These are phyloP conservation scores for Teunomyces barrocoloradensis DNA, from an alignment of 805 yeast genomes.

Conservation along the genomic window DNA sequence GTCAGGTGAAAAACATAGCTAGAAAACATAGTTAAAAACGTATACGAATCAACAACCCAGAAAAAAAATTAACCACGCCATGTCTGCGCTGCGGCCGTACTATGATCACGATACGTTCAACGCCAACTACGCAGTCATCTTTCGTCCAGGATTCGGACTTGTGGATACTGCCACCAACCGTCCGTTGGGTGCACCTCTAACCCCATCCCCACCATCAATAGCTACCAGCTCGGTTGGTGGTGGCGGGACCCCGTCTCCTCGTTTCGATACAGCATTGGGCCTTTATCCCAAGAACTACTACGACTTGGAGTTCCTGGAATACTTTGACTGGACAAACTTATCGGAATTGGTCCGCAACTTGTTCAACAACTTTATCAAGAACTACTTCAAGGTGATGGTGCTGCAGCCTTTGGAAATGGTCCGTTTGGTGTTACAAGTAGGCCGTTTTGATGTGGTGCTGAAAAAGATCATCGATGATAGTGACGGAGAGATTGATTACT, in stretches of 20 bases:
- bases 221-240: too few relatives aligned
- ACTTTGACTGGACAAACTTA: slow-evolving; percentile 58
- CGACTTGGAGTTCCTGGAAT: slow-evolving; percentile 65
- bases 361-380: slow-evolving; percentile 58
- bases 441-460: slow-evolving; percentile 45
- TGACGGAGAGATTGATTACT: slow-evolving; percentile 36
- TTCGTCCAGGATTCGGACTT: slow-evolving; percentile 61
- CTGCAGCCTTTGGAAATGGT: slow-evolving; percentile 90
- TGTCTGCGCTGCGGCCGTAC: slow-evolving; percentile 55
- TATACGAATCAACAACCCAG: background rate
- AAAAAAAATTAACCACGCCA: background rate
- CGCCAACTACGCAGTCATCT: slow-evolving; percentile 60
- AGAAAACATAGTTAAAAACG: background rate
- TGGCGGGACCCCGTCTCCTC: background rate
- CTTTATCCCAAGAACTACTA: slow-evolving; percentile 38
- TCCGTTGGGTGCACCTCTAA: slow-evolving; percentile 16
- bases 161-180: slow-evolving; percentile 44
- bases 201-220: too few relatives aligned
- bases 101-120: slow-evolving; percentile 66
- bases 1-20: background rate
- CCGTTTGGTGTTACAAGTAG: slow-evolving; percentile 76
- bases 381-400: slow-evolving; percentile 64
- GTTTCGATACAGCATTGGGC: slow-evolving; percentile 14
- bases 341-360: slow-evolving; percentile 56
- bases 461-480: slow-evolving; percentile 10